Percentiles rank a stretch among this genome's conserved stretches.
Evolutionary conservation across 2,329 filamentous ascomycete genomes (phyloP).

Genomic region (Colletotrichum lupini): DNA sequence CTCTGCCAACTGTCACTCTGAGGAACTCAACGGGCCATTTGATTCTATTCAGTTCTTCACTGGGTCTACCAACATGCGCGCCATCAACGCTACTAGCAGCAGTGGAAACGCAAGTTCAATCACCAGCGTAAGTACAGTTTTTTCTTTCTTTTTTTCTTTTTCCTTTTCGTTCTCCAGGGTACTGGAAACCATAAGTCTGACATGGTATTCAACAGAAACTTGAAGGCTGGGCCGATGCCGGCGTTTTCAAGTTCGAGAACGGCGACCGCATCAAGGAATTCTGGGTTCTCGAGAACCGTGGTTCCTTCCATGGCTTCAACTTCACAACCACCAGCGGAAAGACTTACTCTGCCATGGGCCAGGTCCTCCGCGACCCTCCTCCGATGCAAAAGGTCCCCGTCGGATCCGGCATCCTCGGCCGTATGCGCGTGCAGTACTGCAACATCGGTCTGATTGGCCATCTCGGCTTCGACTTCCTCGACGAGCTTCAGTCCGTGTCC

Average conservation of each 20-base stretch:
- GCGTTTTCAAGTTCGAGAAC: constrained; percentile 3
- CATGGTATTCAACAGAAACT: background rate
- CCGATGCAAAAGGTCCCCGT: constrained; percentile 9
- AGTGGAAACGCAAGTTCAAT: constrained; percentile 17
- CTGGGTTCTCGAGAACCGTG: background rate
- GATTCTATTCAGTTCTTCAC: constrained; percentile 19
- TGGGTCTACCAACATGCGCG: constrained; percentile 19
- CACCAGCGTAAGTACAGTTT: background rate
- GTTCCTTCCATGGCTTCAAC: constrained; percentile 19
- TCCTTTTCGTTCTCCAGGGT: background rate
- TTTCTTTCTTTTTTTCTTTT: too few species aligned
- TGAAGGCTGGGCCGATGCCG: constrained; percentile 2
- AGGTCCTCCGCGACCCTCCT: background rate
- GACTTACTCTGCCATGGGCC: constrained; percentile 4
- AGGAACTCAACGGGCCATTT: constrained; percentile 15
- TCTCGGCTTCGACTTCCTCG: constrained; percentile 35
- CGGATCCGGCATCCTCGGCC: constrained; percentile 32
- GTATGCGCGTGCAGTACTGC: constrained; percentile 31
- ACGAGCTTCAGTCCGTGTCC: constrained; percentile 33
- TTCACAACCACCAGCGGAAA: constrained; percentile 10
- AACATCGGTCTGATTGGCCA: constrained; percentile 21
- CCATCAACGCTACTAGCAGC: constrained; percentile 9
- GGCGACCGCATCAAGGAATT: constrained; percentile 24
- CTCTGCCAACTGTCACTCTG: constrained; percentile 4
- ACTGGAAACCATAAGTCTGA: too few species aligned